Percentiles rank a stretch among this genome's conserved stretches.
phyloP scores from a whole-genome alignment of 2,329 filamentous ascomycete species.

The Leptographium galeiforme region DNA sequence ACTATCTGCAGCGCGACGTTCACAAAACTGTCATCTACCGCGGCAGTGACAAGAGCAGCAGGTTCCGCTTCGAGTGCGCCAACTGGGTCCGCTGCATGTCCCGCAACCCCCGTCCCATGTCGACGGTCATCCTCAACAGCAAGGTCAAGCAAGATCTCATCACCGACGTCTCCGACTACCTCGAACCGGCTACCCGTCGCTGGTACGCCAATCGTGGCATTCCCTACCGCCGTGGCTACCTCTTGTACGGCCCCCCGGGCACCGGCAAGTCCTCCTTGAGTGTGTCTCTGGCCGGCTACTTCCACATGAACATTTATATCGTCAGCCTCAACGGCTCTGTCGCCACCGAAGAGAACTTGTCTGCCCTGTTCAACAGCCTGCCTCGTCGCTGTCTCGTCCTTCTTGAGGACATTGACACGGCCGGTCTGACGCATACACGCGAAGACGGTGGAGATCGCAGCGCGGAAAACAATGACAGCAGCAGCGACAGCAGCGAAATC shows the following conservation, averaged over 20 bases:
- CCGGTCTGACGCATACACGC: conserved; percentile 51
- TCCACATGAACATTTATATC: conserved; percentile 60
- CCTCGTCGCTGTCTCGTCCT: conserved; percentile 59
- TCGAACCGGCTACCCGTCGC: conserved; percentile 47
- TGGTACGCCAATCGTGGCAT: conserved; percentile 81
- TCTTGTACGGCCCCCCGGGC: conserved; percentile 68
- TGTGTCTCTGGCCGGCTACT: conserved; percentile 55
- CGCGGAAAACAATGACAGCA: conserved; percentile 7
- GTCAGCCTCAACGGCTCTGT: conserved; percentile 50
- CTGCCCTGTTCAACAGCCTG: conserved; percentile 50
- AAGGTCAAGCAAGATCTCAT: conserved; percentile 45
- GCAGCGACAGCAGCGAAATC: conserved; percentile 2
- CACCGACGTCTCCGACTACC: conserved; percentile 48
- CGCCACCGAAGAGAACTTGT: conserved; percentile 52
- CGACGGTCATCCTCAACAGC: conserved; percentile 51
- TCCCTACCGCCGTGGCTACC: conserved; percentile 71
- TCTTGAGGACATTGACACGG: conserved; percentile 64
- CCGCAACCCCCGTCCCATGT: conserved; percentile 45
- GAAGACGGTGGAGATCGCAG: conserved; percentile 17
- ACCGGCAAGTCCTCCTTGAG: conserved; percentile 66
- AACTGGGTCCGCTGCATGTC: conserved; percentile 51
- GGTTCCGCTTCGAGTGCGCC: conserved; percentile 22
- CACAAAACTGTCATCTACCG: conserved; percentile 54
- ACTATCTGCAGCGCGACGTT: conserved; percentile 44
- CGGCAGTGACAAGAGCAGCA: conserved; percentile 29